A percentile compares a stretch with the other conserved stretches of the same genome.
Evolutionary conservation across 208 protist genomes (phyloP).

Genomic region (Zelonia costaricensis): DNA sequence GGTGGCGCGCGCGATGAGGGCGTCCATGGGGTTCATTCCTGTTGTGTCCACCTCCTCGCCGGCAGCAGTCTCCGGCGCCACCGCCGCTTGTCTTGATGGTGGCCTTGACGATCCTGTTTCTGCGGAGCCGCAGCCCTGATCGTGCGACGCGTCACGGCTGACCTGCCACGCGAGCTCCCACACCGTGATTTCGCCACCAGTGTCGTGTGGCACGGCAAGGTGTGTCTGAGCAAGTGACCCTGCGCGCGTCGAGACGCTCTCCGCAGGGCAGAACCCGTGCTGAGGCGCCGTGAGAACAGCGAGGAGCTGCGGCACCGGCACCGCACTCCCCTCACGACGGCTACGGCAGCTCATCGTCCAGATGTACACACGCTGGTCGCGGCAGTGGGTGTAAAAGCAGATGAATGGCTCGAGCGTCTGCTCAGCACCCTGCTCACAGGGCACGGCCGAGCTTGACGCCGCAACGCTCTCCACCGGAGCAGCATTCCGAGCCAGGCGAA

Average conservation of each 20-base stretch:
- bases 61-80: too few species aligned
- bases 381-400: constrained; percentile 80
- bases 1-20: constrained; percentile 33
- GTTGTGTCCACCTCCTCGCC: constrained; percentile 12
- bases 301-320: constrained; percentile 28
- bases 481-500: constrained; percentile 24
- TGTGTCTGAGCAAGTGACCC: constrained; percentile 6
- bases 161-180: constrained; percentile 23
- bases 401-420: constrained; percentile 4
- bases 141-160: too few species aligned
- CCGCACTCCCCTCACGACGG: neutral
- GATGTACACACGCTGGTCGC: constrained; percentile 74
- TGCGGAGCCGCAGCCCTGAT: too few species aligned
- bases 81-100: too few species aligned
- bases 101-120: too few species aligned
- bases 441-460: too few species aligned
- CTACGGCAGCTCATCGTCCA: constrained; percentile 29
- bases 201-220: constrained; percentile 61
- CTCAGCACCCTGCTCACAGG: neutral
- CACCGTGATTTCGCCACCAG: constrained; percentile 42
- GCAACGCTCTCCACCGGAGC: too few species aligned
- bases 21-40: constrained; percentile 36
- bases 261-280: constrained; percentile 70
- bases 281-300: constrained; percentile 60
- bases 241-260: constrained; percentile 6